Base-by-base conservation (phyloP, 2,329 filamentous ascomycete species). In the Ascochyta fabae region DNA sequence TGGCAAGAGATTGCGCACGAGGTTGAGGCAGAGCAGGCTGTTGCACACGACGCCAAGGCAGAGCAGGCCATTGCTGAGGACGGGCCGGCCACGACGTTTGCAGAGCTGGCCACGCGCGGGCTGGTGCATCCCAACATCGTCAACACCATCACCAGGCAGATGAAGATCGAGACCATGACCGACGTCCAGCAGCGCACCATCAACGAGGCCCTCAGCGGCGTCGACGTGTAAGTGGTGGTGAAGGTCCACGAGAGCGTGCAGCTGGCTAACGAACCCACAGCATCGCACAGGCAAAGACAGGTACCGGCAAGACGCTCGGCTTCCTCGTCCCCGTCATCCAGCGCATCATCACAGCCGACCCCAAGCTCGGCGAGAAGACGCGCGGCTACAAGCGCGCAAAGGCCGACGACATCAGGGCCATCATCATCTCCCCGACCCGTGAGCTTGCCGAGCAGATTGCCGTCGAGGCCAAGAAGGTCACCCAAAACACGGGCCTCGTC, bases 291-390 rank as follows among this genome's bases (percentile, higher is more conserved):
- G 95, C 95, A 56, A 96, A 91, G 79, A 99, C 95, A 8, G 95
- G 95, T 73, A 98, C 95, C 4, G 95, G 95, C 73, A 99, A 99
- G 80, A 99, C 95, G 0, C 80, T 98, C 53, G 95, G 91, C 33
- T 99, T 98, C 81, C 83, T 99, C 23, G 78, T 98, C 6, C 95
- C 95, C 46, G 81, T 92, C 7, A 79, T 98, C 48, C 91, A 97
- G 74, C 88, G 87, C 56, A 90, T 96, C 70, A 80, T 96, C 58
- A 75, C 78, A 19, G 78, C 82, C 56, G 85, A 91, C 61, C 85
- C 87, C 1, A 75, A 79, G 0, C 82, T 96, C 31, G 86, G 83
- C 48, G 73, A 79, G 34, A 80, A 72, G 57, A 62, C 65, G 54
- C 65, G 70, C 71, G 51, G 71, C 19, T 68, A 70, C 59, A 74